Evolutionary conservation across 768 basidiomycete genomes (phyloP), one percentile per base, ranked within the genome.

Genomic region (Agaricus sinodeliciosus): DNA sequence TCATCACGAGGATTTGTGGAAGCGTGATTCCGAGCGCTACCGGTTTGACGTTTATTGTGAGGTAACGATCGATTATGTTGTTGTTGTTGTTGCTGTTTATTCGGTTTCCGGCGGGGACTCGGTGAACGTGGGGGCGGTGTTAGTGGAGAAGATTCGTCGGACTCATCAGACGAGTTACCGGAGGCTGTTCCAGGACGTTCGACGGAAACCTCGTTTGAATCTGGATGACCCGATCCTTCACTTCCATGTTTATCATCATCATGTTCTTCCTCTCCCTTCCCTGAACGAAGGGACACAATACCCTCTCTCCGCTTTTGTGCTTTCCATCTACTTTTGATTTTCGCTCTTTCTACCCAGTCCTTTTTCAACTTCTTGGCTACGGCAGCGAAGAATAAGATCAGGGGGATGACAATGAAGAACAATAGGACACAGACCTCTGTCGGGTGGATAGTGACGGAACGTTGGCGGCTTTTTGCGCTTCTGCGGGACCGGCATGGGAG

Each of bases 331-430:
- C 78, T 80, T 62, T 85, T 87, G 51, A 90, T 78, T 69, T 90
- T 91, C 55, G 77, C 77, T 55, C 77, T 82, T 51, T 86, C 76
- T 9, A 94, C 77, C 82, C 93, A 94, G 54, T 80, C 76, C 63
- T 80, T 77, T 68, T 92, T 94, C 54, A 94, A 72, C 59, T 82
- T 84, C 65, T 80, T 87, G 16, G 93, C 92, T 92, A 58, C n/a
- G 34, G 1, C 25, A 31, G 27, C 9, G 57, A 22, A 48, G 41
- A 53, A 42, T 46, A 4, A 48, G 53, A 41, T 43, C 34, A 36
- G 34, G 52, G 27, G 4, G 39, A 18, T 37, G 34, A 45, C 36
- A 43, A 12, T 1, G 40, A 25, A 16, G 15, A 12, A 2, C n/a
- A n/a, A 9, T 11, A 31, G 7, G 28, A 31, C 37, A 26, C 43